Evolutionary conservation across 2,329 filamentous ascomycete genomes (phyloP), one percentile per base, ranked within the genome.

Genomic region (Fusarium papillatum): DNA sequence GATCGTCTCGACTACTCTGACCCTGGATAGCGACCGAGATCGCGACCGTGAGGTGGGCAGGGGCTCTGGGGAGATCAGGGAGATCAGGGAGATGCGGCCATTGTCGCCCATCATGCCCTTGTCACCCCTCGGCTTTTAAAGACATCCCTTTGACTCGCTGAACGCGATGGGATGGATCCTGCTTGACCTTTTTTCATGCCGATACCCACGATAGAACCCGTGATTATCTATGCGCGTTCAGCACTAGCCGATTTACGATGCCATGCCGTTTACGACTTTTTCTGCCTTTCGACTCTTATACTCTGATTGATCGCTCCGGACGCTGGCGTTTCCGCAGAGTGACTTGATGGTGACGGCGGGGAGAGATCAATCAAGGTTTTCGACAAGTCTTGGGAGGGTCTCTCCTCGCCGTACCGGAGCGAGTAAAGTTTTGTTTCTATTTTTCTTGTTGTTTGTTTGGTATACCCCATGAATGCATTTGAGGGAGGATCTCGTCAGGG

Each of bases 61-160:
- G 60, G 67, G 69, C 41, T 72, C 84, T n/a, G 83, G 83, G 34
- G 88, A 90, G 64, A 77, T 90, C 65, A 77, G 83, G 34, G 88
- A 90, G 64, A 77, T 90, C 65, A 77, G 83, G 36, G 88, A 90
- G 66, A 77, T 92, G 53, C 86, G 89, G 53, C 90, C 90, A 4
- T 82, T 93, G 41, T 93, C 92, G 70, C 92, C 92, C 7, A 93
- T 93, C 79, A 91, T 92, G 82, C 92, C 92, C 50, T 83, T 93
- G 59, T 93, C 91, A 41, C 91, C 91, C 16, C 84, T 92, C 80
- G 89, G 90, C 72, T 89, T 93, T 75, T 90, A 83, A 82, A 59
- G 48, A 70, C 39, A 39, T 71, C 39, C 17, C 34, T 41, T 71
- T 68, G 62, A 71, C 64, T 48, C 43, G 66, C 61, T 66, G 65